Evolutionary conservation across 2,329 filamentous ascomycete species (phyloP), one percentile per base, ranked within the genome.

Genomic region (Clarireedia hainanense): DNA sequence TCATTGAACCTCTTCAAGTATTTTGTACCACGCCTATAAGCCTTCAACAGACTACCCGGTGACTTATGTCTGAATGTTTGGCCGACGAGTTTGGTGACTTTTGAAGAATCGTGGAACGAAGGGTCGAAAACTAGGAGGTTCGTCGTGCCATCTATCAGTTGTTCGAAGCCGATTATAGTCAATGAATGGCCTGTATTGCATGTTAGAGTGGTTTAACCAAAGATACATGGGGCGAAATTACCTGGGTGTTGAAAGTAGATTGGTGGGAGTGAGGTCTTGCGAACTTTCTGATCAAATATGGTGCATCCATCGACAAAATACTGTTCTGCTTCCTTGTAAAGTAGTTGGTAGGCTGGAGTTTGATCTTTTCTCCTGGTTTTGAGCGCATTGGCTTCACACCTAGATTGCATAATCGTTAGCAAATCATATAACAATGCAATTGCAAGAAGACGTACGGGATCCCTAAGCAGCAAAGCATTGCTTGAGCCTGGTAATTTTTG

Each of bases 101-200:
- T 77, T 2, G 76, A 75, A 0, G 85, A 80, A 47, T 91, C 86
- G 54, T 80, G 83, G 69, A 89, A 90, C 73, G 88, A 87, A 1
- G 92, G 91, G 68, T 97, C 91, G 68, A 96, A 95, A 12, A 96
- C 88, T 0, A 97, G 75, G 17, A 97, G 74, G 62, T 88, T 87
- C 51, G 77, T 74, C 17, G 75, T 74, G 26, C 88, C 87, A 57
- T 86, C 78, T 36, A 72, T 75, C 27, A 78, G 80, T 61, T 80
- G 81, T 70, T 96, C 91, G 26, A 95, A 77, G 0, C 92, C 92
- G 54, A 97, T 77, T 51, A 97, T 90, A 0, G 90, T 95, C 75
- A 96, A 77, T 1, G 91, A 96, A 69, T 97, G 92, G 2, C 91
- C 89, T 79, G 26, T 1, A 7, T 1, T 14, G n/a, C 17, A 37